A percentile compares a stretch with the other conserved stretches of the same genome.
These are phyloP conservation scores for Pneumocystis canis DNA, from an alignment of 1,139 yeast species.

Conservation along the genomic window DNA sequence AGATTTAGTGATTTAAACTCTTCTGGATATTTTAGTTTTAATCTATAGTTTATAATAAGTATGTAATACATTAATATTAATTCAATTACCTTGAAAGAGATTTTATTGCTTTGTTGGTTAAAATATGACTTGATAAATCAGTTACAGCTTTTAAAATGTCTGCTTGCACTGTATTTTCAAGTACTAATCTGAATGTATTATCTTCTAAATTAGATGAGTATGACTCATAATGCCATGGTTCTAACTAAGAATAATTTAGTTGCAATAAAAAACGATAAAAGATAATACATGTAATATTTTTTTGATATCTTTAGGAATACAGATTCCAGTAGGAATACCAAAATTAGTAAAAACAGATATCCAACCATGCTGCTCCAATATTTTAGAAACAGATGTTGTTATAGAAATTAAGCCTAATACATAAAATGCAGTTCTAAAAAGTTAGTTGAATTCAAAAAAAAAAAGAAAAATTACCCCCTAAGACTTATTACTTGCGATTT, in stretches of 20 bases:
- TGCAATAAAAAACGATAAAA: background rate
- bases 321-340: constrained; percentile 39
- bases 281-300: constrained; percentile 12
- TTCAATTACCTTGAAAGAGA: constrained; percentile 28
- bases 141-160: constrained; percentile 37
- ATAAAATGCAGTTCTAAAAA: constrained; percentile 59
- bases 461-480: constrained; percentile 11
- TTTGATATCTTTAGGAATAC: constrained; percentile 20
- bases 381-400: constrained; percentile 68
- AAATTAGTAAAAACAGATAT: constrained; percentile 40
- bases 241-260: background rate
- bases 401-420: constrained; percentile 61
- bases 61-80: background rate
- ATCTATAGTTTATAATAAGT: constrained; percentile 23
- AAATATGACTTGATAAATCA: constrained; percentile 47
- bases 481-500: constrained; percentile 47
- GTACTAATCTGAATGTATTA: background rate
- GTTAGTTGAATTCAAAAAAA: background rate
- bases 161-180: constrained; percentile 30
- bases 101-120: constrained; percentile 49
- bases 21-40: constrained; percentile 40
- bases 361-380: constrained; percentile 78
- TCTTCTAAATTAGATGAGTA: constrained; percentile 5
- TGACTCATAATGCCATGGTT: background rate
- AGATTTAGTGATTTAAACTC: constrained; percentile 43